These are phyloP conservation scores for Cyberlindnera nakhonratchasimensis DNA, from an alignment of 805 yeast species.

Conservation along the genomic window DNA sequence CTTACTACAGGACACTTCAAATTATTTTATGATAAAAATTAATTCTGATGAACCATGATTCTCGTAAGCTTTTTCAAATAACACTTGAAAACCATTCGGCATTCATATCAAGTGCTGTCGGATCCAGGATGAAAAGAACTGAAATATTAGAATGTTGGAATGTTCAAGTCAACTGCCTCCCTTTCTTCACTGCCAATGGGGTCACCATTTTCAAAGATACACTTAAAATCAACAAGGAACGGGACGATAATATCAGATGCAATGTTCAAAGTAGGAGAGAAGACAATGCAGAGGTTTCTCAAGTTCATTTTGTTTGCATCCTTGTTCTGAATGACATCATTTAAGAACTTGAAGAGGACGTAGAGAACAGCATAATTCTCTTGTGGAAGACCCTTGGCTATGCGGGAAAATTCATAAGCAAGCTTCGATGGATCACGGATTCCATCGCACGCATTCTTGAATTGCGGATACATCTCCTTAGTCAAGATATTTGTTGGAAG, in stretches of 20 bases:
- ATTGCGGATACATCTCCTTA: constrained; percentile 39
- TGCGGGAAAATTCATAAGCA: constrained; percentile 31
- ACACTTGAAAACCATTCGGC: neutral
- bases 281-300: constrained; percentile 74
- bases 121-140: neutral
- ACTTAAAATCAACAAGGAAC: constrained; percentile 57
- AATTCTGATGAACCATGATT: no score
- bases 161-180: constrained; percentile 49
- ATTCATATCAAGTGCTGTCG: neutral
- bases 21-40: no score
- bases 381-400: constrained; percentile 41
- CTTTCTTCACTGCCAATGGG: constrained; percentile 40
- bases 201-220: constrained; percentile 53
- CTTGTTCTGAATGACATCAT: constrained; percentile 57
- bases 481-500: constrained; percentile 70
- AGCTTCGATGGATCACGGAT: constrained; percentile 30
- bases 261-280: constrained; percentile 74
- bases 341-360: constrained; percentile 64
- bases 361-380: constrained; percentile 58
- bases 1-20: no score
- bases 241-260: constrained; percentile 58
- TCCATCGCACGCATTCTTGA: constrained; percentile 34
- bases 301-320: constrained; percentile 79
- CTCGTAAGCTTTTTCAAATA: neutral
- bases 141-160: constrained; percentile 36